phyloP scores from a whole-genome alignment of 495 filamentous ascomycete species.

The Daldinia decipiens region DNA sequence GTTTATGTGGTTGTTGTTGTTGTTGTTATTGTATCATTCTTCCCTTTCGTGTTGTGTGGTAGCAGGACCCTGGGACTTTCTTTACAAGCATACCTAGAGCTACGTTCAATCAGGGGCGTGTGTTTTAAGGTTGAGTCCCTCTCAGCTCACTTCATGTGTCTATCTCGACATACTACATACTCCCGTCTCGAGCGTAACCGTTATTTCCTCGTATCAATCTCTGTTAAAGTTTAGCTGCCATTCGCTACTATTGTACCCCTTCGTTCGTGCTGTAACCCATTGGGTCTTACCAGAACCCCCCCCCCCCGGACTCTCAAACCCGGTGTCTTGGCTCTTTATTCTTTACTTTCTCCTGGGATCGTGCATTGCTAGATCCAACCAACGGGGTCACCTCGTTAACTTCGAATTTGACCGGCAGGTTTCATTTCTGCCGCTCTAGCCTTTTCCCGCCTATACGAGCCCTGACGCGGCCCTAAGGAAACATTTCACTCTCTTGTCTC shows the following conservation, averaged over 20 bases:
- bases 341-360: slow-evolving; percentile 44
- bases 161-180: slow-evolving; percentile 46
- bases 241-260: slow-evolving; percentile 35
- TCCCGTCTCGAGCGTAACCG: slow-evolving; percentile 33
- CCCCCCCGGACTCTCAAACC: slow-evolving; percentile 32
- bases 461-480: slow-evolving; percentile 44
- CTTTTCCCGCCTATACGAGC: slow-evolving; percentile 49
- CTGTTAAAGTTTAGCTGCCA: slow-evolving; percentile 22
- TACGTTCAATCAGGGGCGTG: slow-evolving; percentile 32
- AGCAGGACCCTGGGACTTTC: slow-evolving; percentile 1
- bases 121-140: slow-evolving; percentile 24
- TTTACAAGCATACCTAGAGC: slow-evolving; percentile 36
- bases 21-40: slow-evolving; percentile 28
- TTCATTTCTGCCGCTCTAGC: slow-evolving; percentile 49
- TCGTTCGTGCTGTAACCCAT: slow-evolving; percentile 42
- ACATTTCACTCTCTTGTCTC: slow-evolving; percentile 42
- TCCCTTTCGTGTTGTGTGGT: slow-evolving; percentile 35
- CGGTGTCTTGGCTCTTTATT: slow-evolving; percentile 44
- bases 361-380: slow-evolving; percentile 50
- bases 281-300: slow-evolving; percentile 29
- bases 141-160: slow-evolving; percentile 34
- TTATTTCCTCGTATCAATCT: slow-evolving; percentile 35
- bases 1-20: slow-evolving; percentile 6
- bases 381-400: slow-evolving; percentile 44
- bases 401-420: slow-evolving; percentile 49